Conservation (phyloP, 2,329 filamentous ascomycete genomes). For the Pseudofabraea citricarpa region DNA sequence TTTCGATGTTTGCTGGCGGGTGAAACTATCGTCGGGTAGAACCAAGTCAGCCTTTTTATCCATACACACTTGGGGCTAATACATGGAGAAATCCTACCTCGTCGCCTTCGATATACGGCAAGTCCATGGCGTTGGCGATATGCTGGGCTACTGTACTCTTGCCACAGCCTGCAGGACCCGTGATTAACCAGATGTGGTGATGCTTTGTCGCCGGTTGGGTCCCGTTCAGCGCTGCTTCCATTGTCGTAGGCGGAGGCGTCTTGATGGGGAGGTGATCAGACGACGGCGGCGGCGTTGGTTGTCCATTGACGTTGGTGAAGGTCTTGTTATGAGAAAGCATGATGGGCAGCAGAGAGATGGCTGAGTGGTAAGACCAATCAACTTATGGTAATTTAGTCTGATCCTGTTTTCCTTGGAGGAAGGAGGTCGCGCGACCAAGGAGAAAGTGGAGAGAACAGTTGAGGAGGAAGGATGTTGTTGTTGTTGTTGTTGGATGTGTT, state of each 20-base stretch:
- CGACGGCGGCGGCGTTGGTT: conserved; percentile 15
- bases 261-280: conserved; percentile 21
- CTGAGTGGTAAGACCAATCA: too few relatives aligned
- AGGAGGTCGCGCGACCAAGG: too few relatives aligned
- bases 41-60: too few relatives aligned
- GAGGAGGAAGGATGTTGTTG: too few relatives aligned
- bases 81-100: conserved; percentile 47
- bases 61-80: too few relatives aligned
- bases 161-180: conserved; percentile 73
- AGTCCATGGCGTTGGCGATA: conserved; percentile 54
- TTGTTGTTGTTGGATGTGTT: too few relatives aligned
- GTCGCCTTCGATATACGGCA: conserved; percentile 75
- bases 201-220: conserved; percentile 18
- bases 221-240: conserved; percentile 8
- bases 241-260: conserved; percentile 9
- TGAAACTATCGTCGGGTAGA: conserved; percentile 53
- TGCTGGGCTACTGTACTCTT: conserved; percentile 71
- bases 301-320: conserved; percentile 19
- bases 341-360: too few relatives aligned
- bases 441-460: too few relatives aligned
- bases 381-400: too few relatives aligned
- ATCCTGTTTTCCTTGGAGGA: too few relatives aligned
- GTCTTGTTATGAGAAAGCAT: conserved; percentile 13
- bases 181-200: conserved; percentile 77
- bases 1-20: conserved; percentile 74